Evolutionary conservation across 2,329 filamentous ascomycete genomes (phyloP).

Genomic region (Cytospora leucostoma): DNA sequence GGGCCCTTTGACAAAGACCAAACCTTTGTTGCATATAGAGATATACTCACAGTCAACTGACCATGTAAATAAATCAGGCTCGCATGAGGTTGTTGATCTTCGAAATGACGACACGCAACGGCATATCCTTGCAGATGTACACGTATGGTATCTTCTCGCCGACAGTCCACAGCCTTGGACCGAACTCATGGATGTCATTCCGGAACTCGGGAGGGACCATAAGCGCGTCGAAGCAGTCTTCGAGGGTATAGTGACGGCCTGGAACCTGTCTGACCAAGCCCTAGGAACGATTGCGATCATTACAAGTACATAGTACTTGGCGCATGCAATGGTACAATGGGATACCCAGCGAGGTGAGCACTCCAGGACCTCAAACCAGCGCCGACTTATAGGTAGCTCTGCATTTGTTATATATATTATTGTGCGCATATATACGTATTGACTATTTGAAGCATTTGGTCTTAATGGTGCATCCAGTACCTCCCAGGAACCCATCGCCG

Average conservation of each 20-base stretch:
- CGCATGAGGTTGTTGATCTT: background rate
- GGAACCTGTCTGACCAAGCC: background rate
- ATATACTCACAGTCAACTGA: background rate
- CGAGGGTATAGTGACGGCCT: background rate
- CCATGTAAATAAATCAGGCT: background rate
- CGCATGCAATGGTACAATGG: too few species aligned
- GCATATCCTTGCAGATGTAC: constrained; percentile 1
- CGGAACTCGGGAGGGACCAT: background rate
- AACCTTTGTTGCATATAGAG: too few species aligned
- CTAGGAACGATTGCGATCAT: background rate
- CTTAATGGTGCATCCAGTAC: too few species aligned
- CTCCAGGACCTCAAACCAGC: too few species aligned
- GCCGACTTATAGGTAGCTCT: too few species aligned
- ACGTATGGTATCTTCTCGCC: background rate
- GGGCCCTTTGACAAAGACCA: too few species aligned
- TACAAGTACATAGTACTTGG: too few species aligned
- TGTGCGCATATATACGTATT: too few species aligned
- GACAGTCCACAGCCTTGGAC: background rate
- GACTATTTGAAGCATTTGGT: too few species aligned
- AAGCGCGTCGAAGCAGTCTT: background rate
- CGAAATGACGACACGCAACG: background rate
- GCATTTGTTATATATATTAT: too few species aligned
- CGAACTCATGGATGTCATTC: background rate
- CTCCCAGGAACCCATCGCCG: too few species aligned
- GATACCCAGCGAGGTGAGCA: too few species aligned